phyloP scores from a whole-genome alignment of 1,284 basidiomycete species.

The Heterobasidion parviporum region DNA sequence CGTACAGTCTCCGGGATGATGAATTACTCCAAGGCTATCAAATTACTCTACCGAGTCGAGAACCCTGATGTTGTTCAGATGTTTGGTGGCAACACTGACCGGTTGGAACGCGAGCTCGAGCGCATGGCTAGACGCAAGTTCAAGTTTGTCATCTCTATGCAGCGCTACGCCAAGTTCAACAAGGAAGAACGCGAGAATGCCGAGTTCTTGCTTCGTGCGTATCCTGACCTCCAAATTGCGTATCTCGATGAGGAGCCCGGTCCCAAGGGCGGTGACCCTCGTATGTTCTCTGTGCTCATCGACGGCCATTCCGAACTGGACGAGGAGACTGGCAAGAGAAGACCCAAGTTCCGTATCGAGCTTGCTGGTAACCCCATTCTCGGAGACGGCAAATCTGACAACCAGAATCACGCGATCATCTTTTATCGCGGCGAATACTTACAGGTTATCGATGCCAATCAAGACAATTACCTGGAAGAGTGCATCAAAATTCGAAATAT shows the following conservation, averaged over 20 bases:
- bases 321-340: constrained; percentile 81
- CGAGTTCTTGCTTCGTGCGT: constrained; percentile 95
- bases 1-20: constrained; percentile 99
- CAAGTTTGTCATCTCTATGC: constrained; percentile 99
- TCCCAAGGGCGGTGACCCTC: constrained; percentile 83
- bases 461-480: constrained; percentile 99
- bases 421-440: constrained; percentile 99
- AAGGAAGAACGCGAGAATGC: constrained; percentile 99
- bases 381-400: constrained; percentile 98
- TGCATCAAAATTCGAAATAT: constrained; percentile 99
- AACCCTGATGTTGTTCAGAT: constrained; percentile 98
- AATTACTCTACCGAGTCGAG: constrained; percentile 97
- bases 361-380: constrained; percentile 99
- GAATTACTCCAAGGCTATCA: constrained; percentile 99
- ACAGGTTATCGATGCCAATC: constrained; percentile 99
- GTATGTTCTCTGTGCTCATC: constrained; percentile 90
- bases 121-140: constrained; percentile 97
- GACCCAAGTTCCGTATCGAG: constrained; percentile 97
- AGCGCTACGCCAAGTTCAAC: constrained; percentile 99
- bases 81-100: constrained; percentile 96
- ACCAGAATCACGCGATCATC: constrained; percentile 99
- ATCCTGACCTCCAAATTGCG: constrained; percentile 97
- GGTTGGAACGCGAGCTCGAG: constrained; percentile 93
- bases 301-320: constrained; percentile 97
- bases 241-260: constrained; percentile 96